A percentile compares a stretch with the other conserved stretches of the same genome.
Evolutionary conservation across 169 alveolate genomes (phyloP).

Genomic region (Eimeria acervulina): DNA sequence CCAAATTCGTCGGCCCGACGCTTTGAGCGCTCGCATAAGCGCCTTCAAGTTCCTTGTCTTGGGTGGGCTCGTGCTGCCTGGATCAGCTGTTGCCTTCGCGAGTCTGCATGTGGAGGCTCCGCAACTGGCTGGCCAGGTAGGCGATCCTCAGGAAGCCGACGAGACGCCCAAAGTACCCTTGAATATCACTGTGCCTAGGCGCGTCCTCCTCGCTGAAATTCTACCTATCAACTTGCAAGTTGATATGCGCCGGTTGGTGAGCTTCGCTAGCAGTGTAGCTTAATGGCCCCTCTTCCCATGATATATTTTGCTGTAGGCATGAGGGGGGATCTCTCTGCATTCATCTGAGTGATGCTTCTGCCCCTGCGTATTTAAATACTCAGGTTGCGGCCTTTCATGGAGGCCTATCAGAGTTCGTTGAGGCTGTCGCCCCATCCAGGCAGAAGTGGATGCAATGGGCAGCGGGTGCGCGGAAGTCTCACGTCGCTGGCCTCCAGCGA

Average conservation of each 20-base stretch:
- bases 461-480: conserved; percentile 47
- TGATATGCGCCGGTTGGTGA: conserved; percentile 59
- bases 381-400: conserved; percentile 46
- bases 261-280: background rate
- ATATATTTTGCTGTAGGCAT: background rate
- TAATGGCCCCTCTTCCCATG: background rate
- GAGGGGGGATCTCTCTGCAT: background rate
- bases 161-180: background rate
- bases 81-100: conserved; percentile 74
- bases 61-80: conserved; percentile 77
- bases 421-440: conserved; percentile 65
- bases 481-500: conserved; percentile 31
- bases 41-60: conserved; percentile 84
- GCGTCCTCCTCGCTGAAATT: background rate
- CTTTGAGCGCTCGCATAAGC: conserved; percentile 76
- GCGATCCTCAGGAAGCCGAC: background rate
- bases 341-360: background rate
- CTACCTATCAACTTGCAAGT: conserved; percentile 3
- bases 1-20: conserved; percentile 86
- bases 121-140: background rate
- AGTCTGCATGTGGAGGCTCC: conserved; percentile 18
- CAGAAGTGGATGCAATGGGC: conserved; percentile 63
- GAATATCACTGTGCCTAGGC: background rate
- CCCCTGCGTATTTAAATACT: background rate
- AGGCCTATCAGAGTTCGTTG: conserved; percentile 58